Evolutionary conservation across 1,139 yeast genomes (phyloP), one percentile per base, ranked within the genome.

Genomic region (Meyerozyma guilliermondii): DNA sequence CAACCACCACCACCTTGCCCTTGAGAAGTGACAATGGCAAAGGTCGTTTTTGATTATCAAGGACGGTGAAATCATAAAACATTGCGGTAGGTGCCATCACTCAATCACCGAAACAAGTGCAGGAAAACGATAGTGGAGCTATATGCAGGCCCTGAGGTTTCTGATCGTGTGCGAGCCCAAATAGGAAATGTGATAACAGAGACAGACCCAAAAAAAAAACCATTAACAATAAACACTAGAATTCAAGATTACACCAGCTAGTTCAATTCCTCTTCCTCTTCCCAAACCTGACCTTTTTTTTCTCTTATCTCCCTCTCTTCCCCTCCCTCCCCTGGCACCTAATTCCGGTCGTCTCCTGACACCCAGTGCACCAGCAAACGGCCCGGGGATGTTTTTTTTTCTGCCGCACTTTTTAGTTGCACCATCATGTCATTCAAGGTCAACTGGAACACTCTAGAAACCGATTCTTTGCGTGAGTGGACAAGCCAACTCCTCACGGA

Each of bases 361-460:
- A 26, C 28, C 22, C 28, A n/a, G 28, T 26, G 28, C 28, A 26
- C 28, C 28, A 26, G 28, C 28, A 10, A 13, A 11, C 11, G 5
- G 22, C 22, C 22, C 13, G 13, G 13, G 13, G 6, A 26, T 26
- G 28, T 26, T 26, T 26, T 26, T 26, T 26, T 26, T 26, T n/a
- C n/a, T 10, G 28, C 11, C 28, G 28, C 28, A 26, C 28, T 11
- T 26, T 11, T 26, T 26, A 11, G 13, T n/a, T 26, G 28, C 28
- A 11, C 28, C 28, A 26, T 26, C 36, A 86, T 86, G 95, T 84
- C 94, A 18, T 85, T 87, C 60, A 80, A 80, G 53, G 84, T 86
- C 51, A 80, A 83, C 63, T 86, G 95, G 95, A 78, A 79, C 52
- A 73, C 87, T n/a, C 71, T 86, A 40, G 87, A 84, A 52, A 79